These are phyloP conservation scores for Fusarium veterinarium DNA, from an alignment of 2,329 filamentous ascomycete genomes.

Conservation along the genomic window DNA sequence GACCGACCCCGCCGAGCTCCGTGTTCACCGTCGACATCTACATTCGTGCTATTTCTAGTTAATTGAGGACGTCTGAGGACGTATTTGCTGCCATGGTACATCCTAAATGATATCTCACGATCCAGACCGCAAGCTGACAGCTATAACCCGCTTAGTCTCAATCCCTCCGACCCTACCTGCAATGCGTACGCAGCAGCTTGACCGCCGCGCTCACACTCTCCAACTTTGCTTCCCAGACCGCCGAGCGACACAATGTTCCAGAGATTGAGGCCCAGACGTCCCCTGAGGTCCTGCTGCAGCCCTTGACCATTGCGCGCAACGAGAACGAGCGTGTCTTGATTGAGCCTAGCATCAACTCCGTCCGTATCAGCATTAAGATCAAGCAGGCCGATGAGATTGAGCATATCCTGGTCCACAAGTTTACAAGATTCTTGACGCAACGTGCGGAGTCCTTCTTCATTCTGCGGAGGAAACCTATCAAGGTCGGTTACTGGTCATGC, in stretches of 20 bases:
- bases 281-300: constrained; percentile 93
- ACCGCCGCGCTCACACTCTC: constrained; percentile 89
- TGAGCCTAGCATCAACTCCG: constrained; percentile 96
- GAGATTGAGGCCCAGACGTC: constrained; percentile 95
- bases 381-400: constrained; percentile 99
- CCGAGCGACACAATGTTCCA: constrained; percentile 97
- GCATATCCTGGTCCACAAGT: constrained; percentile 97
- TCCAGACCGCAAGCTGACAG: constrained; percentile 32
- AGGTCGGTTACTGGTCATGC: constrained; percentile 65
- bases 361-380: constrained; percentile 97
- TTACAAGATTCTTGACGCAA: constrained; percentile 89
- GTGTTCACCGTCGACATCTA: constrained; percentile 27
- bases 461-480: constrained; percentile 91
- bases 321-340: constrained; percentile 97
- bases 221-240: constrained; percentile 97
- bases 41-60: constrained; percentile 9
- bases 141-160: constrained; percentile 73
- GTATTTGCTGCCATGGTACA: constrained; percentile 37
- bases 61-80: constrained; percentile 17
- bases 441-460: constrained; percentile 95
- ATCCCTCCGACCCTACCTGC: constrained; percentile 95
- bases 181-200: constrained; percentile 93
- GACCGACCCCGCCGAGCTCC: constrained; percentile 43
- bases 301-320: constrained; percentile 90
- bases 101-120: background rate